Conservation (phyloP, 225 moss, liverwort and hornwort species). For the Anthoceros angustus region DNA sequence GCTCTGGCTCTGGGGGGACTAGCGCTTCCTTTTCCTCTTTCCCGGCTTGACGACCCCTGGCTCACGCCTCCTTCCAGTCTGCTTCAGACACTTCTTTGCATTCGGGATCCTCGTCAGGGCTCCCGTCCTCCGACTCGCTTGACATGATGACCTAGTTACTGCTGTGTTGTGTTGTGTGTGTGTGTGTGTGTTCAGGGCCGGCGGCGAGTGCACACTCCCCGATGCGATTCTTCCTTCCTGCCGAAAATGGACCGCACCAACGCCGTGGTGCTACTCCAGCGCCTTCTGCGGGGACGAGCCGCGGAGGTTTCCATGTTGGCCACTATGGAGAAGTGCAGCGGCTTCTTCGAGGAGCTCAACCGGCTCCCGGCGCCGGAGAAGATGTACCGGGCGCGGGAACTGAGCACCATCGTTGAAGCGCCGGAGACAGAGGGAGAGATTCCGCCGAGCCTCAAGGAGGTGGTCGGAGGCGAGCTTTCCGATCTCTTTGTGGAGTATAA, state of each 20-base stretch:
- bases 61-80: too few species aligned
- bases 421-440: neutral
- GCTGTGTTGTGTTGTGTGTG: too few species aligned
- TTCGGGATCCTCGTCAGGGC: too few species aligned
- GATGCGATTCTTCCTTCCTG: neutral
- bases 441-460: neutral
- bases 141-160: neutral
- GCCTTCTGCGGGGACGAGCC: neutral
- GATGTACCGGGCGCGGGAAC: neutral
- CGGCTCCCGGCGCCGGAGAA: neutral
- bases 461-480: neutral
- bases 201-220: neutral
- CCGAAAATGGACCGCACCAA: neutral
- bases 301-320: neutral
- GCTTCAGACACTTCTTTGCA: too few species aligned
- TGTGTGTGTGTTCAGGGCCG: neutral
- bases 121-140: neutral
- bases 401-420: neutral
- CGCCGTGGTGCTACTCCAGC: neutral
- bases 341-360: constrained; percentile 4
- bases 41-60: too few species aligned
- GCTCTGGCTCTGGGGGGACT: too few species aligned
- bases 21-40: too few species aligned
- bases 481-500: neutral
- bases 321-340: constrained; percentile 2